phyloP scores from a whole-genome alignment of 2,329 filamentous ascomycete genomes.

The Aspergillus proliferans region DNA sequence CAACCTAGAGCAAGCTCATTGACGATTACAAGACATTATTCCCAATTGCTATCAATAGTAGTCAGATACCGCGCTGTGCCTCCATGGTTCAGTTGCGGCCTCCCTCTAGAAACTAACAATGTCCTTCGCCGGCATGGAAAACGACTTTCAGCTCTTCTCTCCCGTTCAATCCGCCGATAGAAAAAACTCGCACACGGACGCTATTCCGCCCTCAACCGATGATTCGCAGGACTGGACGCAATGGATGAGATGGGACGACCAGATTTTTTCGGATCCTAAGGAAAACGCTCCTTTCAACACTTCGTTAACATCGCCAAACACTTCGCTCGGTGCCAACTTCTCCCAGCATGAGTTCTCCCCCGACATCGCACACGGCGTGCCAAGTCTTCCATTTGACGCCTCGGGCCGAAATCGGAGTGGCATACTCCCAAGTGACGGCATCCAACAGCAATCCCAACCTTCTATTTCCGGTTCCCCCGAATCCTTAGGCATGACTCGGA shows the following conservation, averaged over 20 bases:
- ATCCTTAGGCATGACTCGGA: slow-evolving; percentile 42
- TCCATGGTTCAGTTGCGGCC: slow-evolving; percentile 10
- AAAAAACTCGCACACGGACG: slow-evolving; percentile 14
- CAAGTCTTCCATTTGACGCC: slow-evolving; percentile 20
- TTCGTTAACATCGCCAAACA: slow-evolving; percentile 20
- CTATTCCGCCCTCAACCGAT: slow-evolving; percentile 18
- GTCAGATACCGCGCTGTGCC: slow-evolving; percentile 1
- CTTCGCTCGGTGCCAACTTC: slow-evolving; percentile 14
- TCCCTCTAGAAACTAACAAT: slow-evolving; percentile 13
- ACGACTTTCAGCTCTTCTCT: slow-evolving; percentile 31
- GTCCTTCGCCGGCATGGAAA: slow-evolving; percentile 22
- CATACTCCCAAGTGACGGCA: slow-evolving; percentile 3
- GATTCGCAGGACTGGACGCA: slow-evolving; percentile 38
- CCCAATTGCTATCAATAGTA: slow-evolving; percentile 6
- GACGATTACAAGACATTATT: neutral
- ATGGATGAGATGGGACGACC: slow-evolving; percentile 42
- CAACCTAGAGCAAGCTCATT: too few species aligned
- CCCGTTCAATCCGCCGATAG: slow-evolving; percentile 15
- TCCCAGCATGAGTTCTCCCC: slow-evolving; percentile 24
- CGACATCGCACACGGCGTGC: slow-evolving; percentile 24
- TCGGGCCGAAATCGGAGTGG: slow-evolving; percentile 5
- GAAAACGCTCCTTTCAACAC: slow-evolving; percentile 17
- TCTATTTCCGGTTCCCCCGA: slow-evolving; percentile 20
- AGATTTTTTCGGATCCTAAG: slow-evolving; percentile 23
- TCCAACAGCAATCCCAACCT: slow-evolving; percentile 11